Percentiles rank a stretch among this genome's conserved stretches.
Evolutionary conservation across 257 asterid species (phyloP).

Genomic region (Voacanga thouarsii): DNA sequence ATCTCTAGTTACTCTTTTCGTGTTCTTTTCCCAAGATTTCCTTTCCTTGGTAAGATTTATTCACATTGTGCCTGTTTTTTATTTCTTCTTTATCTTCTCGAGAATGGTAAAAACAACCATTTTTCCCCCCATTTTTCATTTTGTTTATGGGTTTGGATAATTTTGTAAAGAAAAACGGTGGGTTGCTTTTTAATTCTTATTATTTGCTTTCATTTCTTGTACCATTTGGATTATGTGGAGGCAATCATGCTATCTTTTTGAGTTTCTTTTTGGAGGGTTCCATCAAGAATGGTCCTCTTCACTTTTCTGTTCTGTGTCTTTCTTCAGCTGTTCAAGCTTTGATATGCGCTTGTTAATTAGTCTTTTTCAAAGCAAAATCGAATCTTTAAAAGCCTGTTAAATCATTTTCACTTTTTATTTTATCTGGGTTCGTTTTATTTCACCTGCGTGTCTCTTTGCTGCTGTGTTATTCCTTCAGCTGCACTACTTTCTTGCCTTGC

Average conservation of each 20-base stretch:
- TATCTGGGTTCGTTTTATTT: conserved; percentile 9
- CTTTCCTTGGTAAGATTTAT: conserved; percentile 40
- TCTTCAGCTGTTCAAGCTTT: conserved; percentile 7
- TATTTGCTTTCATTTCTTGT: conserved; percentile 4
- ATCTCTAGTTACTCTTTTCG: background rate
- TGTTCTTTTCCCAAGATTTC: conserved; percentile 20
- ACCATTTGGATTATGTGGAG: background rate
- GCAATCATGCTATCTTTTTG: conserved; percentile 39
- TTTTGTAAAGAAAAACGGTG: background rate
- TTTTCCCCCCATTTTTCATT: background rate
- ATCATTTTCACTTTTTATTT: background rate
- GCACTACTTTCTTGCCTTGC: conserved; percentile 16
- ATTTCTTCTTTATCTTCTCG: conserved; percentile 28
- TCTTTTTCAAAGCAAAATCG: conserved; percentile 23
- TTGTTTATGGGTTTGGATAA: conserved; percentile 4
- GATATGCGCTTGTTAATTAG: conserved; percentile 4
- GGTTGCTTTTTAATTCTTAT: background rate
- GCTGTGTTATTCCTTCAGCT: background rate
- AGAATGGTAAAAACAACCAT: conserved; percentile 15
- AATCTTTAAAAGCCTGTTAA: conserved; percentile 22
- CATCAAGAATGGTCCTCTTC: conserved; percentile 5
- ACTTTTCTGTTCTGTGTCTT: conserved; percentile 5
- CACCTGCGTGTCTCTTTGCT: conserved; percentile 20
- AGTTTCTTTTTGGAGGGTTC: conserved; percentile 34
- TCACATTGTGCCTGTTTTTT: conserved; percentile 6